phyloP scores from a whole-genome alignment of 2,329 filamentous ascomycete species.

The Colletotrichum theobromicola region DNA sequence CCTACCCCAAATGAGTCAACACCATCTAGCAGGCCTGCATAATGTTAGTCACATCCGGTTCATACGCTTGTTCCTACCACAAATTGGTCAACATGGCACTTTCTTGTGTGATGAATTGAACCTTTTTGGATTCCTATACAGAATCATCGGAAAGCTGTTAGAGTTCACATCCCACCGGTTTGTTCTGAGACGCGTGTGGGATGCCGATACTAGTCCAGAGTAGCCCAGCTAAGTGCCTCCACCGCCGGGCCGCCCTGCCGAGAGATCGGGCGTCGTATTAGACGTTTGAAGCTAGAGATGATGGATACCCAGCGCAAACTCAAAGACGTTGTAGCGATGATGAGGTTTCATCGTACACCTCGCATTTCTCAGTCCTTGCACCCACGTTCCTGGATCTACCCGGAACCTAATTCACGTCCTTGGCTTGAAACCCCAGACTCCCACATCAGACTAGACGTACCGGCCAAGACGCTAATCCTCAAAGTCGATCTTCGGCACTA shows the following conservation, averaged over 20 bases:
- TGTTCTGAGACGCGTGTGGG: neutral
- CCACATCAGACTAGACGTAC: too few relatives aligned
- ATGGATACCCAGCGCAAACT: neutral
- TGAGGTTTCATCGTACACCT: neutral
- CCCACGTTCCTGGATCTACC: neutral
- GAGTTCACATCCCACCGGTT: neutral
- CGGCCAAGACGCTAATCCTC: neutral
- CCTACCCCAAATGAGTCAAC: neutral
- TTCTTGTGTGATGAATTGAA: neutral
- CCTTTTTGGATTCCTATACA: fast-evolving
- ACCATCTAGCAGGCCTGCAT: neutral
- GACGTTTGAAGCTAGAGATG: neutral
- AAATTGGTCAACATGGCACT: fast-evolving
- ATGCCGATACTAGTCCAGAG: neutral
- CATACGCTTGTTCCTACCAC: neutral
- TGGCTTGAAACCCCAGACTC: too few relatives aligned
- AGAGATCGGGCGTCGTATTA: neutral
- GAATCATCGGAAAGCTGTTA: fast-evolving
- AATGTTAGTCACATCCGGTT: fast-evolving
- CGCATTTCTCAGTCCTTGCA: neutral
- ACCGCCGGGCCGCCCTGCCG: neutral
- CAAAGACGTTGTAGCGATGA: neutral
- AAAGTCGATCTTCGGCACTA: neutral
- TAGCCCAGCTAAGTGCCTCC: neutral
- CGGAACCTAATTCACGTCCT: neutral